Conservation (phyloP, 2,329 filamentous ascomycete genomes). For the Fusarium goolgardi region DNA sequence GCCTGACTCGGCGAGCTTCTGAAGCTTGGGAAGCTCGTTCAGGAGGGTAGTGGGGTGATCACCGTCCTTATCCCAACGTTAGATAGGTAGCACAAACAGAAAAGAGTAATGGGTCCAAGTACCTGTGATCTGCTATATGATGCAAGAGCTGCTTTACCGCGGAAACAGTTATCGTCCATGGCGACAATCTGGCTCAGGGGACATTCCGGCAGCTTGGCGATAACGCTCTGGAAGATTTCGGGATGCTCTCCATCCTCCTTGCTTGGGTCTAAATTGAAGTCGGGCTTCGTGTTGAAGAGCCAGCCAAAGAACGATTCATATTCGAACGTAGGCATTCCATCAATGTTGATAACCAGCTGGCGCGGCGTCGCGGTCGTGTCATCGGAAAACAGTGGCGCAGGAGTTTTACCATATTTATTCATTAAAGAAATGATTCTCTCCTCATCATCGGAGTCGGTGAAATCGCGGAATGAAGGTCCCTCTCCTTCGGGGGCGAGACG, state of each 20-base stretch:
- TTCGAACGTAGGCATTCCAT: constrained; percentile 64
- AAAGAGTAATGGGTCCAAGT: constrained; percentile 1
- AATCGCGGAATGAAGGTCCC: constrained; percentile 61
- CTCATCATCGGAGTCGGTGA: constrained; percentile 54
- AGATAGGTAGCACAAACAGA: constrained; percentile 23
- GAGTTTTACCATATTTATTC: constrained; percentile 68
- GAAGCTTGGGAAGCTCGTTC: constrained; percentile 58
- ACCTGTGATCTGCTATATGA: constrained; percentile 61
- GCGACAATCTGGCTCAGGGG: constrained; percentile 55
- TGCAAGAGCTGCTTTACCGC: constrained; percentile 56
- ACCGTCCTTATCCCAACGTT: constrained; percentile 51
- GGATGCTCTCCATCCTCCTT: constrained; percentile 57
- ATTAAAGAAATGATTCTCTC: constrained; percentile 67
- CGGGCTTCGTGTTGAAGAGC: constrained; percentile 52
- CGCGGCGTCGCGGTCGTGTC: constrained; percentile 51
- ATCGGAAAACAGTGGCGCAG: constrained; percentile 62
- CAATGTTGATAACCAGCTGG: constrained; percentile 70
- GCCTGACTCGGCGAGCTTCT: constrained; percentile 59
- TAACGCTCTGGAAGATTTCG: constrained; percentile 56
- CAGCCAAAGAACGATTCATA: constrained; percentile 57
- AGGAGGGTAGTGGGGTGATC: constrained; percentile 58
- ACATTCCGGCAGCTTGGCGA: constrained; percentile 54
- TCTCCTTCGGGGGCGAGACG: constrained; percentile 62
- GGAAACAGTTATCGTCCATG: constrained; percentile 60
- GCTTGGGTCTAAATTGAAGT: constrained; percentile 63